A percentile compares a stretch with the other conserved stretches of the same genome.
Evolutionary conservation across 768 basidiomycete genomes (phyloP).

Genomic region (Tulasnella sp.): DNA sequence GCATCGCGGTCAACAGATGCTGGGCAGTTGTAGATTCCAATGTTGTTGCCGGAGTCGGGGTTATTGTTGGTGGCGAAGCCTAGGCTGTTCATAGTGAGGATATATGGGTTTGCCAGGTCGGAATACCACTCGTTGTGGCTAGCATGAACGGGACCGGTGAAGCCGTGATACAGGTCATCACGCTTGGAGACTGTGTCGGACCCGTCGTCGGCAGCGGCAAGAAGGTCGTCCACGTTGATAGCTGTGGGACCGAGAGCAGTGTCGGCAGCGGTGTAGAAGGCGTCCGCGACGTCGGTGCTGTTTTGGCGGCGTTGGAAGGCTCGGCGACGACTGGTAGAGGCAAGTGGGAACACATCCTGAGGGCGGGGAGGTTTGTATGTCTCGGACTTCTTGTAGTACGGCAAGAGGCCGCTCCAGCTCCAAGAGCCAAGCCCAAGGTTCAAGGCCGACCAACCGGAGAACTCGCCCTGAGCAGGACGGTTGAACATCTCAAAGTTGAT

Average conservation of each 20-base stretch:
- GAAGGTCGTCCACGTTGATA: not conserved
- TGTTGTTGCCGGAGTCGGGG: constrained; percentile 7
- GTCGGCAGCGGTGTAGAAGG: not conserved
- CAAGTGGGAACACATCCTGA: constrained; percentile 5
- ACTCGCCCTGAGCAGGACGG: not conserved
- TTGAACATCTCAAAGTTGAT: constrained; percentile 16
- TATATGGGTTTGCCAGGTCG: not conserved
- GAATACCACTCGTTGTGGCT: constrained; percentile 13
- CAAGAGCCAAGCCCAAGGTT: not conserved
- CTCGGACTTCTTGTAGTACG: constrained; percentile 1
- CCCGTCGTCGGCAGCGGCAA: not conserved
- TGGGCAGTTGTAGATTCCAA: constrained; percentile 14
- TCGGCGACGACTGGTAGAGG: not conserved
- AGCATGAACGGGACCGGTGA: constrained; percentile 3
- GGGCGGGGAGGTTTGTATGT: constrained; percentile 20
- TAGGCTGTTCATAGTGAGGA: not conserved
- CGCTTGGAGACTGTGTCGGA: not conserved
- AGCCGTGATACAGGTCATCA: constrained; percentile 1
- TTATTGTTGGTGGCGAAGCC: not conserved
- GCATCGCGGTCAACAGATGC: not conserved
- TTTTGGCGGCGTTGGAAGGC: constrained; percentile 1
- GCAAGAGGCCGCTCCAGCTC: not conserved
- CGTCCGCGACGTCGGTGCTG: not conserved
- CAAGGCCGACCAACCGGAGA: not conserved
- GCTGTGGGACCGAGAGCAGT: not conserved